A percentile compares a stretch with the other conserved stretches of the same genome.
phyloP scores from a whole-genome alignment of 208 protist species.

The Trypanosoma theileri region DNA sequence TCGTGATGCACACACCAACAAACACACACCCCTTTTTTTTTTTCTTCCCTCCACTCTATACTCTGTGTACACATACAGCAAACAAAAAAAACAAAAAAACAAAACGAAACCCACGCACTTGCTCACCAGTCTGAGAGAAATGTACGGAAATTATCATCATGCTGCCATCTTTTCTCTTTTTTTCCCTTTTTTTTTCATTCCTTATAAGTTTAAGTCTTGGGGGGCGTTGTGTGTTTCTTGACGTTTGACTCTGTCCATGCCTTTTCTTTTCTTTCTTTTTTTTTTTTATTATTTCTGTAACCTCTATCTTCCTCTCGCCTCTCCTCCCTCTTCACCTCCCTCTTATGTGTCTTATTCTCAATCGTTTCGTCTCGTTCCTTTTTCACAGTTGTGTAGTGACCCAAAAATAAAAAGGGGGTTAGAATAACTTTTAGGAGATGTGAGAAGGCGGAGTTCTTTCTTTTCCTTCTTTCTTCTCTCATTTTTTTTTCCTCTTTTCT shows the following conservation, averaged over 20 bases:
- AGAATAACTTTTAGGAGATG: no score
- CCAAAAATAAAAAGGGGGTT: no score
- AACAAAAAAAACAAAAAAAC: no score
- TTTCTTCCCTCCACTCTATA: no score
- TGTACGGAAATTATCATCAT: no score
- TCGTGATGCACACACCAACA: no score
- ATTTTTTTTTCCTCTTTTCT: not conserved
- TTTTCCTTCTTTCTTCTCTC: not conserved
- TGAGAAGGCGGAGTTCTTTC: not conserved
- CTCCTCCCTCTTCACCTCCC: constrained; percentile 2
- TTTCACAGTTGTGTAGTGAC: no score
- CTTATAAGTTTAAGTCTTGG: not conserved
- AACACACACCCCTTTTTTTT: no score
- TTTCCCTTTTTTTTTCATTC: not conserved
- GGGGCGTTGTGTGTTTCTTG: no score
- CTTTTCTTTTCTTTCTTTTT: not conserved
- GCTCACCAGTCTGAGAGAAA: no score
- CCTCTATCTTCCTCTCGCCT: not conserved
- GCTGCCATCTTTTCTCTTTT: not conserved
- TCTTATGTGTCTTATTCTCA: not conserved
- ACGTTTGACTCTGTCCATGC: not conserved
- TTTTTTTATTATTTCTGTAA: not conserved
- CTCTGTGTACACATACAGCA: no score
- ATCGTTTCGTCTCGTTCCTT: not conserved
- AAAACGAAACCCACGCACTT: no score